A percentile compares a stretch with the other conserved stretches of the same genome.
Conservation (phyloP, 164 flowering plant species). For the Malania oleifera region DNA sequence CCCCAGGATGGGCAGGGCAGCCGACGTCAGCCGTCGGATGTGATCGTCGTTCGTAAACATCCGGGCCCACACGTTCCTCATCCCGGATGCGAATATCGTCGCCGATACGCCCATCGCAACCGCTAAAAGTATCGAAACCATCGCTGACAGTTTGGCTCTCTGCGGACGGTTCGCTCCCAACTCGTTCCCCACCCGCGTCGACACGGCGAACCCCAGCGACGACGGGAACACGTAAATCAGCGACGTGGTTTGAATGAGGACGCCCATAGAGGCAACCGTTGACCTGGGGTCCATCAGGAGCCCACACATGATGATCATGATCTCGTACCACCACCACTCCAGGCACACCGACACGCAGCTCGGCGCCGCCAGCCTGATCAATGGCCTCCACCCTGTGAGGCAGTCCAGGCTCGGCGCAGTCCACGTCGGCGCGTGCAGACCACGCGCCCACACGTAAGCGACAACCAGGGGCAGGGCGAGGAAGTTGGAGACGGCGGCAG, state of each 20-base stretch:
- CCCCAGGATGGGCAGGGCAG: conserved; percentile 79
- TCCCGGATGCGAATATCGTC: conserved; percentile 42
- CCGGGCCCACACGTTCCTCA: conserved; percentile 58
- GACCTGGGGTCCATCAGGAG: conserved; percentile 60
- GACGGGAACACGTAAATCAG: conserved; percentile 82
- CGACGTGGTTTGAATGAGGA: conserved; percentile 83
- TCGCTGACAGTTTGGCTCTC: conserved; percentile 48
- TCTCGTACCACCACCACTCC: conserved; percentile 99
- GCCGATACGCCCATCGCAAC: conserved; percentile 65
- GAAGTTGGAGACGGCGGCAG: conserved; percentile 56
- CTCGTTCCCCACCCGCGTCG: conserved; percentile 93
- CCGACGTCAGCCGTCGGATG: conserved; percentile 61
- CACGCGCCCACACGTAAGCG: conserved; percentile 32
- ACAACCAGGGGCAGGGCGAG: conserved; percentile 34
- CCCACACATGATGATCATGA: conserved; percentile 85
- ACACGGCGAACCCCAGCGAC: conserved; percentile 76
- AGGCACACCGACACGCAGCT: conserved; percentile 90
- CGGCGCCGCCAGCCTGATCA: conserved; percentile 65
- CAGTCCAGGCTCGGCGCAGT: conserved; percentile 48
- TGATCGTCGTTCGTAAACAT: conserved; percentile 58
- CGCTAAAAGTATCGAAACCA: conserved; percentile 47
- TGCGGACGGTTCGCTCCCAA: conserved; percentile 72
- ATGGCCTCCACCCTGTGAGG: conserved; percentile 70
- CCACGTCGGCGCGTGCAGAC: conserved; percentile 52
- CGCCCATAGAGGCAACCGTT: conserved; percentile 85